phyloP scores from a whole-genome alignment of 768 basidiomycete species.

The Hygrocybe punicea region DNA sequence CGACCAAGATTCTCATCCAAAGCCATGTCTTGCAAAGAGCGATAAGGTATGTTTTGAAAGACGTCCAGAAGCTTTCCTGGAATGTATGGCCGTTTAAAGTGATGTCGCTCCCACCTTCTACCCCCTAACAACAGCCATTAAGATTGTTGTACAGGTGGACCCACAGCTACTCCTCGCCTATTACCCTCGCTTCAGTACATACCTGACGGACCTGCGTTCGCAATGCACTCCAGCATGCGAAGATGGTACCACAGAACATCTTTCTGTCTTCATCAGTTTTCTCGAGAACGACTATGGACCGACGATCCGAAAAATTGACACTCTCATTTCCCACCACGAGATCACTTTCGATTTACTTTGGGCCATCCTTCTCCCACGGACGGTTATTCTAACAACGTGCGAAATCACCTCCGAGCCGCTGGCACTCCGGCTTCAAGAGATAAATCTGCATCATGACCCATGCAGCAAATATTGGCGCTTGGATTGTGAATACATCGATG shows the following conservation, averaged over 20 bases:
- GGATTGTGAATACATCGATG: conserved; percentile 44
- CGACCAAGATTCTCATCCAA: background rate
- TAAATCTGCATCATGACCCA: conserved; percentile 30
- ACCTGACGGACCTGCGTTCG: conserved; percentile 37
- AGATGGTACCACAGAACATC: conserved; percentile 41
- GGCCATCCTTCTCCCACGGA: conserved; percentile 53
- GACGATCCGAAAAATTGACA: conserved; percentile 44
- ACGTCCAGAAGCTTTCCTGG: background rate
- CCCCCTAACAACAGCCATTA: background rate
- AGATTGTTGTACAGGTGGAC: conserved; percentile 44
- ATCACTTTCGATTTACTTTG: conserved; percentile 57
- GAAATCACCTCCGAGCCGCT: conserved; percentile 42
- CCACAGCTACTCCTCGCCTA: conserved; percentile 56
- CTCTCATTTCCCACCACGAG: conserved; percentile 50
- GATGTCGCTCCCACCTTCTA: background rate
- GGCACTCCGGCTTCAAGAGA: conserved; percentile 48
- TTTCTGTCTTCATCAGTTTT: conserved; percentile 49
- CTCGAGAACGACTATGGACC: conserved; percentile 47
- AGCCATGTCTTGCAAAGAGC: background rate
- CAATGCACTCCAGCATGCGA: conserved; percentile 30
- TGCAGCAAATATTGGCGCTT: conserved; percentile 44
- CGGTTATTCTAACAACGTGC: conserved; percentile 48
- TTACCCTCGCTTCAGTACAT: conserved; percentile 43
- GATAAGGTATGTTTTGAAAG: background rate
- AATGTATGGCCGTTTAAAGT: background rate